Percentiles rank a stretch among this genome's conserved stretches.
These are phyloP conservation scores for Candida freyschussii DNA, from an alignment of 1,139 yeast species.

Conservation along the genomic window DNA sequence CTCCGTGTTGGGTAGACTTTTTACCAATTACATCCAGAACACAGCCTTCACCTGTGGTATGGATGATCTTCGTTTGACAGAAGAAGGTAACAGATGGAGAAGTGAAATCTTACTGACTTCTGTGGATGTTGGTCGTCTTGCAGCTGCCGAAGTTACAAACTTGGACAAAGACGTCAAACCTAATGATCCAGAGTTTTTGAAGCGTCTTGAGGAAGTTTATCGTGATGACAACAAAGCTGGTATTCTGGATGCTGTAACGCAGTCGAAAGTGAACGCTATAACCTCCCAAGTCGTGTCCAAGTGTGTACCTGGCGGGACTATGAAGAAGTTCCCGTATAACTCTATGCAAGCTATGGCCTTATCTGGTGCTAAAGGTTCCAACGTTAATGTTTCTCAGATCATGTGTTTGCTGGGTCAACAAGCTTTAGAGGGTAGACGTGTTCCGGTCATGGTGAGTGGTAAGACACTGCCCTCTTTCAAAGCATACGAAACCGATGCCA, in stretches of 20 bases:
- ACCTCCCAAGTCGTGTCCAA: constrained; percentile 89
- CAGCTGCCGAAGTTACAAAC: constrained; percentile 93
- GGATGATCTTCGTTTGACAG: constrained; percentile 94
- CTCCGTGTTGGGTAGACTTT: constrained; percentile 87
- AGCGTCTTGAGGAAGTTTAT: constrained; percentile 87
- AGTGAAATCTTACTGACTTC: constrained; percentile 72
- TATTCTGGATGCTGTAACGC: constrained; percentile 92
- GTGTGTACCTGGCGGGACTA: constrained; percentile 95
- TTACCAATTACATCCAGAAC: constrained; percentile 88
- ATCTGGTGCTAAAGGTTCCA: constrained; percentile 98
- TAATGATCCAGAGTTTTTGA: constrained; percentile 72
- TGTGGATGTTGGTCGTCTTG: constrained; percentile 78
- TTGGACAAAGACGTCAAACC: constrained; percentile 51
- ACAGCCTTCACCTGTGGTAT: constrained; percentile 98
- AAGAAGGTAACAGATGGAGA: constrained; percentile 89
- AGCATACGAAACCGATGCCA: constrained; percentile 93
- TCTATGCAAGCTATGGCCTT: constrained; percentile 99
- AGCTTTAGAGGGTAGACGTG: constrained; percentile 98
- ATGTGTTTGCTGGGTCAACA: constrained; percentile 99
- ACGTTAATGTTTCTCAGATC: constrained; percentile 96
- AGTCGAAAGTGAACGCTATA: constrained; percentile 85
- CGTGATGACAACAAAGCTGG: constrained; percentile 93
- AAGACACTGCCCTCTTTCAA: constrained; percentile 95
- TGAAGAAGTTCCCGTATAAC: constrained; percentile 92
- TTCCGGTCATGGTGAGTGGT: constrained; percentile 98